These are phyloP conservation scores for Alloascoidea africana DNA, from an alignment of 805 yeast species.

Conservation along the genomic window DNA sequence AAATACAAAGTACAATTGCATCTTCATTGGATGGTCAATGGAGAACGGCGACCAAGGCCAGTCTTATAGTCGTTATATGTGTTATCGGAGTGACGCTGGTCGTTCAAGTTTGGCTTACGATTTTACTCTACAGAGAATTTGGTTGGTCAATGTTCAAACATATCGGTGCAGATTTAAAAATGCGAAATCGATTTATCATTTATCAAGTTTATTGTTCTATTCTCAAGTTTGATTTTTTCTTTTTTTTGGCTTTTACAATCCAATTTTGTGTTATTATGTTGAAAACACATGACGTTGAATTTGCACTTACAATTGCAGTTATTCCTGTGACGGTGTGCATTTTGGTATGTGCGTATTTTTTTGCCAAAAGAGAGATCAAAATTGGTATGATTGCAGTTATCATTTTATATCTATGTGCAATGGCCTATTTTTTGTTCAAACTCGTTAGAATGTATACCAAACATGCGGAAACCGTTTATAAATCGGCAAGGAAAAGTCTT, in stretches of 20 bases:
- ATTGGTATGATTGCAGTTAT: conserved; percentile 16
- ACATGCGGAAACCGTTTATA: conserved; percentile 21
- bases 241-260: conserved; percentile 32
- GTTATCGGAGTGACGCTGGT: conserved; percentile 23
- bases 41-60: conserved; percentile 18
- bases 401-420: conserved; percentile 21
- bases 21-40: conserved; percentile 11
- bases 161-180: conserved; percentile 29
- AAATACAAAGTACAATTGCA: conserved; percentile 17
- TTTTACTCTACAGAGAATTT: conserved; percentile 22
- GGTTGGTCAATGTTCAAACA: conserved; percentile 32
- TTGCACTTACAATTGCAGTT: conserved; percentile 28
- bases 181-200: conserved; percentile 20
- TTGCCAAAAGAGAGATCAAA: conserved; percentile 20
- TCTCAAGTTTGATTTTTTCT: conserved; percentile 27
- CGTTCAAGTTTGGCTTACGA: conserved; percentile 17
- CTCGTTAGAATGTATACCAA: conserved; percentile 28
- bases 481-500: conserved; percentile 29
- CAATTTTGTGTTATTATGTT: conserved; percentile 33
- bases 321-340: conserved; percentile 27
- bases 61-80: conserved; percentile 27
- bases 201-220: conserved; percentile 26
- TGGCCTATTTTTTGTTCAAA: conserved; percentile 32
- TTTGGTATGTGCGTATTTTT: conserved; percentile 21
- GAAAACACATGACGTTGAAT: conserved; percentile 23